Conservation (phyloP, 2,329 filamentous ascomycete genomes). For the Trichoderma hamatum region DNA sequence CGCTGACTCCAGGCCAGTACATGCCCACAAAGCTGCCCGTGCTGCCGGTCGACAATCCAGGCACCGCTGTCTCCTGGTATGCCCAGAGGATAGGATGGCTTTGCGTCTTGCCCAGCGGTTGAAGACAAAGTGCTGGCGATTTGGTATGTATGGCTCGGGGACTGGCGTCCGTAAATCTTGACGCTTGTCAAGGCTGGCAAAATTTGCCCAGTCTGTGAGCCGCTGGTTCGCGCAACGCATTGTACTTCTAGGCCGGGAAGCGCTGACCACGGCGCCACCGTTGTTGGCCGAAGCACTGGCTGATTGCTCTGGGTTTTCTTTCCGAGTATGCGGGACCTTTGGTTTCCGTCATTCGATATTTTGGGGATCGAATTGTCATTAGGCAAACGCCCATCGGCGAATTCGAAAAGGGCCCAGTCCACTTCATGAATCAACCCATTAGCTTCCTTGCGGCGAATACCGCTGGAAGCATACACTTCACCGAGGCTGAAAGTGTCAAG, state of each 20-base stretch:
- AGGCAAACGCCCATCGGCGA: constrained; percentile 71
- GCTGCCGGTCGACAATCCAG: constrained; percentile 81
- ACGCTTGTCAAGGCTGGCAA: constrained; percentile 78
- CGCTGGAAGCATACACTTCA: constrained; percentile 85
- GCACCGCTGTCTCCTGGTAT: constrained; percentile 90
- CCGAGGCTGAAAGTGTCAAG: constrained; percentile 80
- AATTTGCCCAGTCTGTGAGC: constrained; percentile 77
- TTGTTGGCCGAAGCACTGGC: constrained; percentile 54
- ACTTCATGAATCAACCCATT: constrained; percentile 83
- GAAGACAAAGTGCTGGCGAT: constrained; percentile 48
- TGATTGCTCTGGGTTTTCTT: constrained; percentile 36
- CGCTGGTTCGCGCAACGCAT: constrained; percentile 85
- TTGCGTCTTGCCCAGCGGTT: constrained; percentile 21
- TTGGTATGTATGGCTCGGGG: constrained; percentile 73
- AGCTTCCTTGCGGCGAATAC: constrained; percentile 75
- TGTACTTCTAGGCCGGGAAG: constrained; percentile 80
- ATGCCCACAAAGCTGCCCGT: constrained; percentile 84
- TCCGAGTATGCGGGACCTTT: constrained; percentile 23
- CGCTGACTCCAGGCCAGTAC: constrained; percentile 85
- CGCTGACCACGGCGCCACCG: constrained; percentile 60
- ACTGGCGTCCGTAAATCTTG: constrained; percentile 81
- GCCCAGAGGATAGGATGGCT: constrained; percentile 50
- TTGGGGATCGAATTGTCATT: constrained; percentile 69
- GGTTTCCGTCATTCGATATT: constrained; percentile 28
- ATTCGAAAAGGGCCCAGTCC: constrained; percentile 90